Evolutionary conservation across 805 yeast species (phyloP), one percentile per base, ranked within the genome.

Genomic region (Lipomyces starkeyi): DNA sequence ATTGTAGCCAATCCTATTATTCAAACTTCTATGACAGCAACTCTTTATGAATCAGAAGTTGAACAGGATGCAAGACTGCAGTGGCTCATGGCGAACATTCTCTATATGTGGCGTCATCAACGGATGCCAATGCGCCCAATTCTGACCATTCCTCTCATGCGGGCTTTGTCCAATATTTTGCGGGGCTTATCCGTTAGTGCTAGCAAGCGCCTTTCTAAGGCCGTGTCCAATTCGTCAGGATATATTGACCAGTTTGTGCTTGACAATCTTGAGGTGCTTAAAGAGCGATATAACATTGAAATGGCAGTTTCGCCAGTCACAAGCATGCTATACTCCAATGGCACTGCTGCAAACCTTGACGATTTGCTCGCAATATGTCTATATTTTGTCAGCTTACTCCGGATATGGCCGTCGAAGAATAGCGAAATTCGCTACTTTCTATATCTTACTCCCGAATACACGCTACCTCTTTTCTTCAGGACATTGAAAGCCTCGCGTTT

Each of bases 391-490:
- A 61, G 65, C 29, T 47, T 67, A n/a, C 65, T 63, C 11, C 63
- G 71, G n/a, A 62, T 67, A 25, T 64, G 69, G 68, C 71, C 69
- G 2, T 58, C 55, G 5, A 64, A 67, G 53, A 58, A 59, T 22
- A 67, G 69, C 54, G 61, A 57, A 53, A 53, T 66, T 27, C 65
- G 71, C 25, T 65, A 62, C 52, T 64, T 43, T 55, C 62, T 67
- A 20, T 67, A 67, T 57, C 62, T 67, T 9, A 61, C 61, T 27
- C 71, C 71, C 4, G 71, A 67, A 40, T 61, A 61, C 52, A 62
- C 66, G 13, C 61, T 67, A 9, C 71, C 70, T 11, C 49, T 67
- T 17, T 65, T 67, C 53, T 67, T 64, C 66, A 58, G 58, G 32
- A 62, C 60, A 5, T 14, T 67, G 27, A 35, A 60, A 49, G 9